Percentiles rank a stretch among this genome's conserved stretches.
phyloP scores from a whole-genome alignment of 768 basidiomycete species.

The Lyophyllum shimeji region DNA sequence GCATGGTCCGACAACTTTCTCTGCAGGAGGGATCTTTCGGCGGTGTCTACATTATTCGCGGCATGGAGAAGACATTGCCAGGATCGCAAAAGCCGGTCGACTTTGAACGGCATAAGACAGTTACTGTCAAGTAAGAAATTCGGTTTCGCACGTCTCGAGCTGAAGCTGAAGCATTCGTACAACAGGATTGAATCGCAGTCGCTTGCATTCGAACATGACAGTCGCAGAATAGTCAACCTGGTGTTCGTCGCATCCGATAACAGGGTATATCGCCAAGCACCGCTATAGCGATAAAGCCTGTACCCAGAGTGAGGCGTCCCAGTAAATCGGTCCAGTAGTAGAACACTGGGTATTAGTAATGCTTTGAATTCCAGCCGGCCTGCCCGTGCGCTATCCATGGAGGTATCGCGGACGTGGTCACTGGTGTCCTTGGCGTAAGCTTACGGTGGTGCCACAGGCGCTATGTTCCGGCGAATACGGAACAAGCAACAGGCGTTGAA shows the following conservation, averaged over 20 bases:
- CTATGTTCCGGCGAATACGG: no score
- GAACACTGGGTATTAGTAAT: neutral
- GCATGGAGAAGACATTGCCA: conserved; percentile 39
- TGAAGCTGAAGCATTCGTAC: neutral
- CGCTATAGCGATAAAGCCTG: conserved; percentile 16
- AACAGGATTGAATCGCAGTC: conserved; percentile 44
- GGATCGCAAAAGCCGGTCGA: conserved; percentile 31
- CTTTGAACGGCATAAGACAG: conserved; percentile 50
- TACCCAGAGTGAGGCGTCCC: neutral
- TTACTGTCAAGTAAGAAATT: conserved; percentile 47
- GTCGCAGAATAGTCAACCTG: conserved; percentile 47
- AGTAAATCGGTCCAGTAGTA: conserved; percentile 7
- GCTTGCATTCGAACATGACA: conserved; percentile 34
- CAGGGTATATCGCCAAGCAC: conserved; percentile 27
- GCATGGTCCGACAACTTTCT: neutral
- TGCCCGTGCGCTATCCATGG: neutral
- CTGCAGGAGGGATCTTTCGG: conserved; percentile 47
- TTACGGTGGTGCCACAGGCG: no score
- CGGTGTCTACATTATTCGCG: conserved; percentile 50
- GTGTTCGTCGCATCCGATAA: conserved; percentile 50
- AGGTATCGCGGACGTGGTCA: neutral
- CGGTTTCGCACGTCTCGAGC: neutral
- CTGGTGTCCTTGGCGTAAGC: no score
- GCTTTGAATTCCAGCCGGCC: neutral
- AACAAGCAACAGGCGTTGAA: no score